Evolutionary conservation across 345 rosid genomes (phyloP).

Genomic region (Acer negundo): DNA sequence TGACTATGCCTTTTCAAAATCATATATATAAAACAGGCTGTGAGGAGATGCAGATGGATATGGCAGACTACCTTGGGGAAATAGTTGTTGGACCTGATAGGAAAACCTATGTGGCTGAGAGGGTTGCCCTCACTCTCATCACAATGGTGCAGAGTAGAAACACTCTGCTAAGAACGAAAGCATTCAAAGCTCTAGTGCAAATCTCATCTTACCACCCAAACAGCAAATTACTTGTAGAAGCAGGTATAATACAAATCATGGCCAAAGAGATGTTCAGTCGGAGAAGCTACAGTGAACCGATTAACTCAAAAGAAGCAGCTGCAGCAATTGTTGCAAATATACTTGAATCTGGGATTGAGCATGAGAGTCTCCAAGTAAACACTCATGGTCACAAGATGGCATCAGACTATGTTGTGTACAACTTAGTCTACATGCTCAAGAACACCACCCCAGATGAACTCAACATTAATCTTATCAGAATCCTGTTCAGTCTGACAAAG

Average conservation of each 20-base stretch:
- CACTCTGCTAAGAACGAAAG: conserved; percentile 46
- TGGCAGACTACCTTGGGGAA: conserved; percentile 75
- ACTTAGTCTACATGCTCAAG: conserved; percentile 68
- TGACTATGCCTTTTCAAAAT: conserved; percentile 6
- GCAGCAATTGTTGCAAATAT: conserved; percentile 77
- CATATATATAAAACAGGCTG: conserved; percentile 43
- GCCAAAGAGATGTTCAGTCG: conserved; percentile 69
- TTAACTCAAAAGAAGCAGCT: conserved; percentile 69
- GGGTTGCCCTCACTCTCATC: conserved; percentile 64
- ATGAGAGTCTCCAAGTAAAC: conserved; percentile 54
- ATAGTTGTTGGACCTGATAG: conserved; percentile 61
- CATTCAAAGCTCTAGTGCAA: conserved; percentile 72
- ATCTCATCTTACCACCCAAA: conserved; percentile 69
- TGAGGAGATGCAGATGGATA: conserved; percentile 65
- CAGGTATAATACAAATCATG: conserved; percentile 63
- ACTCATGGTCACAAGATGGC: conserved; percentile 60
- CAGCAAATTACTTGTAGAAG: conserved; percentile 55
- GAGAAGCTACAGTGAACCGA: conserved; percentile 50
- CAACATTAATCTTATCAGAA: conserved; percentile 63
- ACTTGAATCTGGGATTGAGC: conserved; percentile 66
- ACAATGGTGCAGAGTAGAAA: conserved; percentile 64
- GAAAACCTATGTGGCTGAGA: conserved; percentile 62
- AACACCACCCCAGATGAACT: conserved; percentile 71
- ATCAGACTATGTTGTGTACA: conserved; percentile 71
- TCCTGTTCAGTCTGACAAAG: conserved; percentile 66